A percentile compares a stretch with the other conserved stretches of the same genome.
phyloP scores from a whole-genome alignment of 75 land plant genomes.

The Cryptomeria japonica region DNA sequence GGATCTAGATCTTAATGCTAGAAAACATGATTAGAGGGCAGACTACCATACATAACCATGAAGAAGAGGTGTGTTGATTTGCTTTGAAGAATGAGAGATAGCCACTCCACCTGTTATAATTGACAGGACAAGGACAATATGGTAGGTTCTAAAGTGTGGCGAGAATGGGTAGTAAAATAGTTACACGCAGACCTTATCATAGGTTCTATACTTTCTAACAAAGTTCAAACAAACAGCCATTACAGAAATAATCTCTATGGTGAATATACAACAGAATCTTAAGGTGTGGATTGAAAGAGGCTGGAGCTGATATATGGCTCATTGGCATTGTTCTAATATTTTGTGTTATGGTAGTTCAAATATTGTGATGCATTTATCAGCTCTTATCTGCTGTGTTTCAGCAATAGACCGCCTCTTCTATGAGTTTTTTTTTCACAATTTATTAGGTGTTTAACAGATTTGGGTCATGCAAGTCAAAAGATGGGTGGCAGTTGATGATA shows the following conservation, averaged over 20 bases:
- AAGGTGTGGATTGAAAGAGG: too few relatives aligned
- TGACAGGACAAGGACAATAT: slow-evolving; percentile 55
- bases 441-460: background rate
- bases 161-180: slow-evolving; percentile 38
- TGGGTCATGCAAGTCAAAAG: background rate
- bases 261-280: too few relatives aligned
- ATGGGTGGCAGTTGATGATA: background rate
- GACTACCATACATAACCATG: slow-evolving; percentile 56
- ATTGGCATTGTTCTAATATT: background rate
- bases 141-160: slow-evolving; percentile 52
- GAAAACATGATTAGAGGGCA: slow-evolving; percentile 42
- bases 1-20: slow-evolving; percentile 29
- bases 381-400: background rate
- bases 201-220: background rate
- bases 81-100: slow-evolving; percentile 48
- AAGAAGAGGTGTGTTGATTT: slow-evolving; percentile 57
- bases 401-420: background rate
- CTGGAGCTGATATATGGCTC: too few relatives aligned
- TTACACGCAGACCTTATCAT: background rate
- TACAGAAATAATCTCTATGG: too few relatives aligned
- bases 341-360: background rate
- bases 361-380: too few relatives aligned
- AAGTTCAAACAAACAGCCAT: background rate
- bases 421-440: background rate
- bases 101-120: slow-evolving; percentile 34